Conservation (phyloP, 2,329 filamentous ascomycete species). For the Thelonectria rubi region DNA sequence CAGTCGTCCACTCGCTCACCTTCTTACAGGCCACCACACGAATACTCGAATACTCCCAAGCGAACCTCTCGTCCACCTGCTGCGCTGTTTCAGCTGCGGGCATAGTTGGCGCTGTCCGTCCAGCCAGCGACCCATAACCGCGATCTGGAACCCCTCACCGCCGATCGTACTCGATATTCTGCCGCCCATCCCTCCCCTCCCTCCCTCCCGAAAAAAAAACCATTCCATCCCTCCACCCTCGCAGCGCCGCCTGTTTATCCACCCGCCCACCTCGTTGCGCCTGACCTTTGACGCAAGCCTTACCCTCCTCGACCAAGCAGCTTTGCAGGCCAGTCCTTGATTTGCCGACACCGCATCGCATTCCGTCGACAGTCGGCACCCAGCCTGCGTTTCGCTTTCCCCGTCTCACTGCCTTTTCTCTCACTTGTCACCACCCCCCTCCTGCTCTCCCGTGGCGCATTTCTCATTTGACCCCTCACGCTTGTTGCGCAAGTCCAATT, state of each 20-base stretch:
- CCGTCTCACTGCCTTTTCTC: slow-evolving; percentile 41
- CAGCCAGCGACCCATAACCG: slow-evolving; percentile 34
- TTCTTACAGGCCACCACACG: neutral
- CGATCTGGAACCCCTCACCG: slow-evolving; percentile 44
- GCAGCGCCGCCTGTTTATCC: slow-evolving; percentile 21
- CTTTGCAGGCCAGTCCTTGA: slow-evolving; percentile 23
- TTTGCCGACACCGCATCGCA: slow-evolving; percentile 27
- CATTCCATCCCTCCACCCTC: slow-evolving; percentile 19
- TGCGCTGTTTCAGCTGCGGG: slow-evolving; percentile 27
- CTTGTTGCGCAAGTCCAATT: slow-evolving; percentile 41
- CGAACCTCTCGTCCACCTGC: slow-evolving; percentile 8
- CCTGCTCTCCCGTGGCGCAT: slow-evolving; percentile 39
- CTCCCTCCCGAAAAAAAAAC: slow-evolving; percentile 31
- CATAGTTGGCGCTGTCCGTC: slow-evolving; percentile 24
- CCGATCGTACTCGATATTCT: slow-evolving; percentile 41
- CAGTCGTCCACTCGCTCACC: slow-evolving; percentile 6
- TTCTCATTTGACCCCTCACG: slow-evolving; percentile 39
- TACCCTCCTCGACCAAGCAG: slow-evolving; percentile 38
- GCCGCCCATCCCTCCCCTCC: slow-evolving; percentile 36
- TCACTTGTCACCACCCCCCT: slow-evolving; percentile 40
- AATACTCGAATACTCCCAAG: neutral
- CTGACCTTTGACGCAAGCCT: slow-evolving; percentile 40
- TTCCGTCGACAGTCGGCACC: slow-evolving; percentile 12
- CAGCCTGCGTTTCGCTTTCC: slow-evolving; percentile 36
- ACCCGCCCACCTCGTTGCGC: slow-evolving; percentile 33